phyloP scores from a whole-genome alignment of 2,329 filamentous ascomycete species.

The Exophiala sp. region DNA sequence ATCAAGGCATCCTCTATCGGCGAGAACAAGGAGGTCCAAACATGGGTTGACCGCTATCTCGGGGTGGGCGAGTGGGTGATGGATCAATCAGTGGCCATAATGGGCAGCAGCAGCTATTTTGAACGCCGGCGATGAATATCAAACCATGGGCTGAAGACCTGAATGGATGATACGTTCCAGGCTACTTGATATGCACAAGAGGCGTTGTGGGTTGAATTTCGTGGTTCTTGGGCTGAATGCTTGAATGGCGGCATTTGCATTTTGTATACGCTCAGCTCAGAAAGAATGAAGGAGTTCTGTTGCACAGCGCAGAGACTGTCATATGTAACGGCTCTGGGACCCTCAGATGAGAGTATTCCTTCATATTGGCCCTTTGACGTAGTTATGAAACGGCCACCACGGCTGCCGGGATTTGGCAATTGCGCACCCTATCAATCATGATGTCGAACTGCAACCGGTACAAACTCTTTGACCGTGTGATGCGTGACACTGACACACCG shows the following conservation, averaged over 20 bases:
- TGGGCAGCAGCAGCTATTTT: constrained; percentile 83
- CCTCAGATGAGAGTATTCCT: not conserved
- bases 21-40: constrained; percentile 74
- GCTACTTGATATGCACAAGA: constrained; percentile 5
- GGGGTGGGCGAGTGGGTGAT: constrained; percentile 96
- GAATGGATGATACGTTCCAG: too few relatives aligned
- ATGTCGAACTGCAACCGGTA: too few relatives aligned
- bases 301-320: not conserved
- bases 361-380: too few relatives aligned
- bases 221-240: not conserved
- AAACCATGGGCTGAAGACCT: not conserved
- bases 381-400: too few relatives aligned
- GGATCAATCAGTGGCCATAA: constrained; percentile 91
- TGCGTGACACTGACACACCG: too few relatives aligned
- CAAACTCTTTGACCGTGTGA: too few relatives aligned
- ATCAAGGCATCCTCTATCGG: constrained; percentile 79
- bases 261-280: constrained; percentile 1
- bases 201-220: constrained; percentile 2
- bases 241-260: not conserved
- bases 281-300: not conserved
- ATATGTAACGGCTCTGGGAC: not conserved
- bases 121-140: constrained; percentile 70
- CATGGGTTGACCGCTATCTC: constrained; percentile 89
- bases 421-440: not conserved
- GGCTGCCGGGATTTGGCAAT: too few relatives aligned